These are phyloP conservation scores for Cinchona pubescens DNA, from an alignment of 257 asterid species.

Conservation along the genomic window DNA sequence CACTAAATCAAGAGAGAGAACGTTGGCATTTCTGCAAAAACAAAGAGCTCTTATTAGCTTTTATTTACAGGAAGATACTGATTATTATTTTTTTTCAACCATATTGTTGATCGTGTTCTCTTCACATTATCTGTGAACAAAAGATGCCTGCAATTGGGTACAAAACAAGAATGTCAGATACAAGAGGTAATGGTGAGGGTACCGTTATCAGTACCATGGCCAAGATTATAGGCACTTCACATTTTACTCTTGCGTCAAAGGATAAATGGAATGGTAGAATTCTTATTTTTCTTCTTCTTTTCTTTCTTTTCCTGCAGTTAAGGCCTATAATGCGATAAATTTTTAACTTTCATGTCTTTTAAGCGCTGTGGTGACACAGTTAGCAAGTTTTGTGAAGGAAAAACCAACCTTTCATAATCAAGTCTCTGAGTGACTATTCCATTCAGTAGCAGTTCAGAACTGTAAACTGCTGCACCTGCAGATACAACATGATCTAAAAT, in stretches of 20 bases:
- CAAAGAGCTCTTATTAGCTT: conserved; percentile 26
- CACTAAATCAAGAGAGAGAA: conserved; percentile 1
- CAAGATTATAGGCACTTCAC: not conserved
- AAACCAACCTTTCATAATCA: conserved; percentile 74
- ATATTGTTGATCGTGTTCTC: conserved; percentile 72
- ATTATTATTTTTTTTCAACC: conserved; percentile 56
- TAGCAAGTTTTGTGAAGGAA: not conserved
- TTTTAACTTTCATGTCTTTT: not conserved
- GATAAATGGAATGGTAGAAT: not conserved
- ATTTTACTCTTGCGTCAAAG: not conserved
- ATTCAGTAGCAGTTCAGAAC: conserved; percentile 88
- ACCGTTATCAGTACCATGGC: not conserved
- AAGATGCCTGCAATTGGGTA: conserved; percentile 53
- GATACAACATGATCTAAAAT: conserved; percentile 4
- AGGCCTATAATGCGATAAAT: not conserved
- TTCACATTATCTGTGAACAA: conserved; percentile 61
- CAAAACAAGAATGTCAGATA: not conserved
- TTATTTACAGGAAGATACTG: conserved; percentile 39
- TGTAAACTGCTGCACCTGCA: conserved; percentile 75
- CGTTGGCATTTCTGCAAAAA: too few species aligned
- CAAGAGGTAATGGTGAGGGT: not conserved
- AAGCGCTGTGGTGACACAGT: not conserved
- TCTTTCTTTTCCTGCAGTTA: not conserved
- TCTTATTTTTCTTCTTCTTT: not conserved
- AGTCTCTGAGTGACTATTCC: conserved; percentile 94